phyloP scores from a whole-genome alignment of 2,329 filamentous ascomycete species.

The Diaporthe vexans region DNA sequence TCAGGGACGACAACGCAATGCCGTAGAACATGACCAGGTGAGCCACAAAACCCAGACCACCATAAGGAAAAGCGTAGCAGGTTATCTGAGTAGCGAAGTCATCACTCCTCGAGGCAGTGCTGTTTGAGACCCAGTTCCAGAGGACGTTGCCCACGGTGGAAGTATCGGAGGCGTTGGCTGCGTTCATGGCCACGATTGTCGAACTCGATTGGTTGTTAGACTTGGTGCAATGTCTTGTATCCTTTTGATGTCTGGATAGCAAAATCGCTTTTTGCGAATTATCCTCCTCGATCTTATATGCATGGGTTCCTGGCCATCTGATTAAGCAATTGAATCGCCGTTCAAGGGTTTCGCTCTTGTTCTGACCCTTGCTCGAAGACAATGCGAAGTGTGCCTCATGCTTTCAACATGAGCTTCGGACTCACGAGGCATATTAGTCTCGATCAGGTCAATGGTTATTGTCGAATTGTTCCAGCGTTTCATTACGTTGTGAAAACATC shows the following conservation, averaged over 20 bases:
- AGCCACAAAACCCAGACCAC: not conserved
- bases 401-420: not conserved
- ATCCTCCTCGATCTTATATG: not conserved
- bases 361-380: constrained; percentile 1
- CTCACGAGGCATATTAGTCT: not conserved
- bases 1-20: not conserved
- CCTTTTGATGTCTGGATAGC: not conserved
- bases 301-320: not conserved
- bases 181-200: not conserved
- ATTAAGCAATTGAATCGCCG: not conserved
- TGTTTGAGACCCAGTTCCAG: constrained; percentile 22
- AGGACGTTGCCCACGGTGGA: not conserved
- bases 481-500: not conserved
- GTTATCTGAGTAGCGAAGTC: not conserved
- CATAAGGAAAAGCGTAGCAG: constrained; percentile 21
- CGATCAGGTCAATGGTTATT: not conserved
- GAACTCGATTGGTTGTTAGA: not conserved
- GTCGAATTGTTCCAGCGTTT: not conserved
- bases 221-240: not conserved
- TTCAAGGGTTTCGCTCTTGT: not conserved
- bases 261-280: not conserved
- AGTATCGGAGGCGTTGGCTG: not conserved
- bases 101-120: not conserved
- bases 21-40: constrained; percentile 25
- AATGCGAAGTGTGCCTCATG: not conserved